Conservation (phyloP, 2,329 filamentous ascomycete species). For the Xylariaceae sp. region DNA sequence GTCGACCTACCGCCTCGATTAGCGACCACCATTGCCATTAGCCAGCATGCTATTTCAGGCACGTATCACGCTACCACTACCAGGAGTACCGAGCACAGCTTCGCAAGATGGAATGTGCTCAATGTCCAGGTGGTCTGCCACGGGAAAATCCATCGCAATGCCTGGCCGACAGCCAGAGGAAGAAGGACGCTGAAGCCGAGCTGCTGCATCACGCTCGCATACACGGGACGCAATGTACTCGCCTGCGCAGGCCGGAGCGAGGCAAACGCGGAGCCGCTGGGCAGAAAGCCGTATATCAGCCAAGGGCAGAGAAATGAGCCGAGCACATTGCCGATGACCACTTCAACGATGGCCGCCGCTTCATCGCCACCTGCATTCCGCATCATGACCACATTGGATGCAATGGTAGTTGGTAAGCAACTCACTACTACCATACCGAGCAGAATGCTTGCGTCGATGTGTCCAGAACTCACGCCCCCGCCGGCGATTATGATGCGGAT, state of each 20-base stretch:
- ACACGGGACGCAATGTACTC: slow-evolving; percentile 52
- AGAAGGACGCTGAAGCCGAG: slow-evolving; percentile 59
- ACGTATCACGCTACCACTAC: slow-evolving; percentile 42
- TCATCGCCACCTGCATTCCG: slow-evolving; percentile 60
- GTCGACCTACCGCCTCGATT: slow-evolving; percentile 51
- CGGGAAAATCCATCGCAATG: slow-evolving; percentile 42
- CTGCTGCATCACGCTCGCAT: slow-evolving; percentile 59
- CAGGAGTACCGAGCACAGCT: slow-evolving; percentile 40
- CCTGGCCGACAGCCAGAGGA: slow-evolving; percentile 56
- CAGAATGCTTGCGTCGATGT: slow-evolving; percentile 57
- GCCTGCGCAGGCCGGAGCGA: slow-evolving; percentile 46
- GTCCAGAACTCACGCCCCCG: slow-evolving; percentile 40
- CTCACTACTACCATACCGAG: slow-evolving; percentile 60
- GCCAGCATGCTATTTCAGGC: too few species aligned
- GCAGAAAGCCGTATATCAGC: slow-evolving; percentile 54
- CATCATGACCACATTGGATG: slow-evolving; percentile 69
- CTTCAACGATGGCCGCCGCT: slow-evolving; percentile 58
- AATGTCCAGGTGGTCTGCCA: slow-evolving; percentile 46
- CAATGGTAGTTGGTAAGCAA: slow-evolving; percentile 66
- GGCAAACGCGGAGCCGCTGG: slow-evolving; percentile 43
- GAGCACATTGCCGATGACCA: slow-evolving; percentile 61
- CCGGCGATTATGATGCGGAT: slow-evolving; percentile 40
- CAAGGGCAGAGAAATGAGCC: slow-evolving; percentile 62
- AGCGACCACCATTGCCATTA: too few species aligned
- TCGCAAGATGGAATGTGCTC: slow-evolving; percentile 44